Conservation (phyloP, 257 asterid species). For the Solanum appendiculatum region DNA sequence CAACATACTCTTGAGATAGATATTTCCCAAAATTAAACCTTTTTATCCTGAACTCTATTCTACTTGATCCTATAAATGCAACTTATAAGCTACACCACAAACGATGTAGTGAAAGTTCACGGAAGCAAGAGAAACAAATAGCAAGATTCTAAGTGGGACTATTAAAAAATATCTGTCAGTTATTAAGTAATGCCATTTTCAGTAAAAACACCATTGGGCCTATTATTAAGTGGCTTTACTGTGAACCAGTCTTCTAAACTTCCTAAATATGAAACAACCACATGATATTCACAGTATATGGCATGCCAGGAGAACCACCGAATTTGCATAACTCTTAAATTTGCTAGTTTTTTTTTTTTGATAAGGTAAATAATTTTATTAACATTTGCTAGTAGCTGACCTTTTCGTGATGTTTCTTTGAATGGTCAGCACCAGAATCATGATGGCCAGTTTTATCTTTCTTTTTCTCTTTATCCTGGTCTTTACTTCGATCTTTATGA, state of each 20-base stretch:
- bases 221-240: neutral
- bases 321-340: neutral
- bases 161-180: neutral
- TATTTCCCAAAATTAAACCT: neutral
- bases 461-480: conserved; percentile 93
- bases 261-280: neutral
- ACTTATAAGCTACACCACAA: neutral
- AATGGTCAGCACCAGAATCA: conserved; percentile 80
- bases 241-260: neutral
- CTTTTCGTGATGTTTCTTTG: conserved; percentile 70
- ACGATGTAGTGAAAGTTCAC: neutral
- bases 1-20: neutral
- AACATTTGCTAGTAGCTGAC: conserved; percentile 16
- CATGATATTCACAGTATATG: neutral
- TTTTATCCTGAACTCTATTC: neutral
- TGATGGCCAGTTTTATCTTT: conserved; percentile 70
- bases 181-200: neutral
- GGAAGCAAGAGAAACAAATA: neutral
- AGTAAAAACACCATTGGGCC: neutral
- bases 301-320: neutral
- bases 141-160: neutral
- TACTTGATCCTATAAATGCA: neutral
- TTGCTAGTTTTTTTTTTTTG: neutral
- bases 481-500: conserved; percentile 93
- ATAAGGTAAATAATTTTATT: neutral